Evolutionary conservation across 2,329 filamentous ascomycete genomes (phyloP), one percentile per base, ranked within the genome.

Genomic region (Cercospora beticola): DNA sequence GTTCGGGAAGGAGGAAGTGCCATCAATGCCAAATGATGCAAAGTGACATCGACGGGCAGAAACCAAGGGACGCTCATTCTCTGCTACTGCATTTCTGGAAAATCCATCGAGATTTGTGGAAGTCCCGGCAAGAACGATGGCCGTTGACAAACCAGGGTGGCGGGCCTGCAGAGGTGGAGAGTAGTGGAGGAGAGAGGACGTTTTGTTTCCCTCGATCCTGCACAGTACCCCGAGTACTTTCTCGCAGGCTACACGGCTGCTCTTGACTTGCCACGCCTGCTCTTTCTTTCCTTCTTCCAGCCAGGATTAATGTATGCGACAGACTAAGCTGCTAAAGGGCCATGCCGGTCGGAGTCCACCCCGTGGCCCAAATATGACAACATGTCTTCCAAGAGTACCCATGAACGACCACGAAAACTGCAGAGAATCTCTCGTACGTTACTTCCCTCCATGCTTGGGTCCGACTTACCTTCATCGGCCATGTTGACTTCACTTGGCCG

Each of bases 371-470:
- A 16, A 31, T 36, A 59, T 59, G 49, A 49, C 54, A 62, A 26
- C 59, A 67, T 62, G 67, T 52, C 33, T 49, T 52, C 63, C 43
- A 68, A 70, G 64, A 68, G 66, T 49, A 58, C 68, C 31, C 66
- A 63, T 36, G 75, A 76, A 30, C 73, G 76, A n/a, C 77, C 78
- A 3, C 75, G 75, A 67, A 79, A 79, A 67, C 69, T 79, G 56
- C 77, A 79, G 68, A 75, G 78, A 54, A 78, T 78, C 59, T 79
- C 77, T 1, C 75, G 36, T 40, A 40, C 16, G 36, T 40, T n/a
- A 16, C 16, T 40, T 40, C 16, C 36, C 36, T 40, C 36, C 16
- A 40, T 40, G 16, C 16, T 40, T 16, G 36, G 36, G 36, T 16
- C n/a, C 36, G 36, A n/a, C 36, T 40, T 40, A 16, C 36, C 36